Evolutionary conservation across 2,329 filamentous ascomycete genomes (phyloP), one percentile per base, ranked within the genome.

Genomic region (Amylocarpus encephaloides): DNA sequence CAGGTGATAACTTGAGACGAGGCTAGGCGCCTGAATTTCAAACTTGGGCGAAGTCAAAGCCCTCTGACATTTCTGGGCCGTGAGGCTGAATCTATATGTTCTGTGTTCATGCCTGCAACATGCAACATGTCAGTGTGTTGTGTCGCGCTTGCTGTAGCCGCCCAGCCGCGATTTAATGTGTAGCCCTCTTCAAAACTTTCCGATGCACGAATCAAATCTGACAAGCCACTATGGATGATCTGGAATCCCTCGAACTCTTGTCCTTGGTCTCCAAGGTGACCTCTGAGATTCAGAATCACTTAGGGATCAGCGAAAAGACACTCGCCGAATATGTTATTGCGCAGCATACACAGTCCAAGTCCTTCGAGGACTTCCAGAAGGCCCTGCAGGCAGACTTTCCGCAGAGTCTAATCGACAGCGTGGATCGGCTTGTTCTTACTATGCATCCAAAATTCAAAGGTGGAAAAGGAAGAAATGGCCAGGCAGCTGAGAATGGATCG

Each of bases 271-370:
- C 89, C 45, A 95, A 92, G 69, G 89, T 98, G 61, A 90, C 90
- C 12, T 92, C 87, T 15, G 93, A 98, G 70, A 77, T 98, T 47
- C 86, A 95, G 63, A 98, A 98, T 65, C 88, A 98, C 70, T 71
- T 97, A 52, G 89, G 91, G 49, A 82, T 96, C 62, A 86, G 80
- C 66, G 91, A 98, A 71, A 96, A 95, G 70, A 95, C 89, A 5
- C 82, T 98, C 22, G 91, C 93, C 60, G 93, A 98, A 70, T 98
- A 95, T 66, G 82, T 98, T 63, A 95, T 98, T 65, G 87, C 87
- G 54, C 86, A 95, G 66, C 88, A 95, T 62, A 71, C 85, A 66
- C 80, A 91, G 77, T 86, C 83, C 72, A 77, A 75, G 46, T 78
- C 78, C 26, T 74, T 88, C 50, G 69, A 77, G 46, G 83, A 86